Conservation (phyloP, 495 filamentous ascomycete genomes). For the Talaromyces borbonicus region DNA sequence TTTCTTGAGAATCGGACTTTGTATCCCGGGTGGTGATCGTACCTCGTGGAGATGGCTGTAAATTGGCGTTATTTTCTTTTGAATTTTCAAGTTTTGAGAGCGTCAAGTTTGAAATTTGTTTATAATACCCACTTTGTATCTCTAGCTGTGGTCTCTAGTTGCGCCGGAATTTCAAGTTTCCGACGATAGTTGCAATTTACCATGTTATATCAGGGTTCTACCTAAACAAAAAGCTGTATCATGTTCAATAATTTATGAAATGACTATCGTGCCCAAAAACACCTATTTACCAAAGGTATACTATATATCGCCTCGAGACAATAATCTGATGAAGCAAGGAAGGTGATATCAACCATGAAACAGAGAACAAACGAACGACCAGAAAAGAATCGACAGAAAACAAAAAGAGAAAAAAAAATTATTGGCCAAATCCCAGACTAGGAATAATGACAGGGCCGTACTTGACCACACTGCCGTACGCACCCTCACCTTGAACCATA, state of each 20-base stretch:
- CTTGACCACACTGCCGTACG: constrained; percentile 71
- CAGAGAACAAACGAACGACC: neutral
- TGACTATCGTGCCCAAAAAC: too few relatives aligned
- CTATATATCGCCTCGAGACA: too few relatives aligned
- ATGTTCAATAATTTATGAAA: too few relatives aligned
- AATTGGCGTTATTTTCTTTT: too few relatives aligned
- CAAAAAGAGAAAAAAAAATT: neutral
- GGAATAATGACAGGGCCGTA: constrained; percentile 96
- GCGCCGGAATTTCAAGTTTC: too few relatives aligned
- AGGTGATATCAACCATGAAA: neutral
- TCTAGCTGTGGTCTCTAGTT: too few relatives aligned
- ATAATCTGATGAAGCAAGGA: neutral
- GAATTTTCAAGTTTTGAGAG: too few relatives aligned
- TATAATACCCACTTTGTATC: too few relatives aligned
- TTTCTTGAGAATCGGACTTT: constrained; percentile 87
- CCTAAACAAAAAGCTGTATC: constrained; percentile 6
- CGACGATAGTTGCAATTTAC: too few relatives aligned
- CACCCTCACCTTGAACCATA: constrained; percentile 88
- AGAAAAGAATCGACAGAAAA: neutral
- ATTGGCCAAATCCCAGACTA: constrained; percentile 71
- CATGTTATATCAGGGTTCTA: neutral
- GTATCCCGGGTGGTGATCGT: constrained; percentile 75
- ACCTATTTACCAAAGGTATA: too few relatives aligned
- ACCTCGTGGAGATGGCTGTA: constrained; percentile 46
- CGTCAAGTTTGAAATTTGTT: too few relatives aligned